Evolutionary conservation across 352 stramenopile genomes (phyloP).

Genomic region (Pythium scleroteichum): DNA sequence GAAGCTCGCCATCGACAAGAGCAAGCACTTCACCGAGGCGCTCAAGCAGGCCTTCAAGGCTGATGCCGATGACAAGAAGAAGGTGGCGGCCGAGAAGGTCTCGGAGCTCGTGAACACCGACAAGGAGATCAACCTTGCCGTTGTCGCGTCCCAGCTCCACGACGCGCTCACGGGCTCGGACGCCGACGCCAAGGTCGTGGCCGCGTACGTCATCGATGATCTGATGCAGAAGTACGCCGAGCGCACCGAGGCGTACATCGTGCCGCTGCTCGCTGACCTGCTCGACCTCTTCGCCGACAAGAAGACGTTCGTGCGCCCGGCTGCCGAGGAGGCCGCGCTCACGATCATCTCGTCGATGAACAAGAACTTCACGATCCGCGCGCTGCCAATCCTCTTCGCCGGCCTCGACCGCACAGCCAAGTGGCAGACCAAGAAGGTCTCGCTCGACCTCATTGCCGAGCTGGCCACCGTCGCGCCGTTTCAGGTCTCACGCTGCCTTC

Average conservation of each 20-base stretch:
- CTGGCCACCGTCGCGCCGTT: conserved; percentile 93
- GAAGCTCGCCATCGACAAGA: conserved; percentile 88
- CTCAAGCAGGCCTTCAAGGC: conserved; percentile 73
- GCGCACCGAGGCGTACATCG: conserved; percentile 75
- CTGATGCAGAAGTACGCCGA: conserved; percentile 87
- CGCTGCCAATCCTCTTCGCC: conserved; percentile 92
- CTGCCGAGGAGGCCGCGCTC: conserved; percentile 73
- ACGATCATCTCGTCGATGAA: conserved; percentile 83
- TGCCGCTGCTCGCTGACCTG: conserved; percentile 65
- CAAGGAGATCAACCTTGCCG: conserved; percentile 70
- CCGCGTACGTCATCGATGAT: conserved; percentile 77
- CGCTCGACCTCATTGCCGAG: conserved; percentile 93
- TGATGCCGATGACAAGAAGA: conserved; percentile 64
- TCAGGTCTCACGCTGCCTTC: conserved; percentile 94
- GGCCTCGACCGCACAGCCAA: conserved; percentile 87
- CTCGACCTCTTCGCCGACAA: conserved; percentile 86
- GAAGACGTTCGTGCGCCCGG: conserved; percentile 69
- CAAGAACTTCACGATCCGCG: conserved; percentile 85
- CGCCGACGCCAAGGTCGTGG: conserved; percentile 68
- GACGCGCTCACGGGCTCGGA: conserved; percentile 54
- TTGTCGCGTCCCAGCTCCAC: conserved; percentile 71
- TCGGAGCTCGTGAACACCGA: conserved; percentile 77
- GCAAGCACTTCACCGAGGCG: conserved; percentile 89
- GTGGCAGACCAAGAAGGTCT: conserved; percentile 97
- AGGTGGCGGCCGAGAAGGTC: conserved; percentile 83